Evolutionary conservation across 2,329 filamentous ascomycete genomes (phyloP).

Genomic region (Aspergillus sp.): DNA sequence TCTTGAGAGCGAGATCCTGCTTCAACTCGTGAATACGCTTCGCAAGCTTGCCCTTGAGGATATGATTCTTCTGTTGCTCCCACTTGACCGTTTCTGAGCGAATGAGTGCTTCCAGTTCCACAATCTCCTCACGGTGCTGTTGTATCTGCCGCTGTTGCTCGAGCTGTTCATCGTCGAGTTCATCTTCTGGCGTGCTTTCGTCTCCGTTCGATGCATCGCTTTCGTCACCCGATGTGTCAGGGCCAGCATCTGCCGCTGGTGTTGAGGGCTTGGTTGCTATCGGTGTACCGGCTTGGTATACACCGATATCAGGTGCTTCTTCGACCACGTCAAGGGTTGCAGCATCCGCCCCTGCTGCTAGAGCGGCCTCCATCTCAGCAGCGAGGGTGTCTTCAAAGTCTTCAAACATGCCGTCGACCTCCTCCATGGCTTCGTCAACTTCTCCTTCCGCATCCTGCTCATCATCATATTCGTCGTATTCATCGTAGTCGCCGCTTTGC

Average conservation of each 20-base stretch:
- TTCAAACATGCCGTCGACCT: conserved; percentile 37
- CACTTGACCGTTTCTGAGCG: conserved; percentile 44
- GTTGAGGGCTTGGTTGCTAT: conserved; percentile 38
- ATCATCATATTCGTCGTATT: conserved; percentile 50
- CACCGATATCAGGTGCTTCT: conserved; percentile 18
- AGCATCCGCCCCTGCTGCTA: conserved; percentile 45
- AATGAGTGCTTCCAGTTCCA: conserved; percentile 47
- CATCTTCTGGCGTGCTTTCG: conserved; percentile 42
- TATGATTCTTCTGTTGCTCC: conserved; percentile 46
- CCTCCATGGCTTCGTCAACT: conserved; percentile 48
- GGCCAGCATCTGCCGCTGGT: conserved; percentile 22
- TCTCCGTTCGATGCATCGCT: conserved; percentile 44
- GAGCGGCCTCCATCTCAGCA: conserved; percentile 50
- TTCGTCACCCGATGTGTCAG: conserved; percentile 48
- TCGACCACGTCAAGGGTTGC: conserved; percentile 30
- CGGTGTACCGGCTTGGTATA: conserved; percentile 39
- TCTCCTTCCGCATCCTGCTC: conserved; percentile 57
- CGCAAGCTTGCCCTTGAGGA: conserved; percentile 49
- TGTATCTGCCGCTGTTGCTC: conserved; percentile 48
- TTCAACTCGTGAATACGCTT: conserved; percentile 50
- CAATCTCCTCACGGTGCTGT: conserved; percentile 51
- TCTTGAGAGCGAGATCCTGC: conserved; percentile 50
- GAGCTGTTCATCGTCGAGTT: conserved; percentile 49
- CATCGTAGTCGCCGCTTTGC: conserved; percentile 54
- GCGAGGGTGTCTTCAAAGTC: conserved; percentile 48